Base-by-base conservation (phyloP, 1,284 basidiomycete genomes). In the Cutaneotrichosporon cutaneum region DNA sequence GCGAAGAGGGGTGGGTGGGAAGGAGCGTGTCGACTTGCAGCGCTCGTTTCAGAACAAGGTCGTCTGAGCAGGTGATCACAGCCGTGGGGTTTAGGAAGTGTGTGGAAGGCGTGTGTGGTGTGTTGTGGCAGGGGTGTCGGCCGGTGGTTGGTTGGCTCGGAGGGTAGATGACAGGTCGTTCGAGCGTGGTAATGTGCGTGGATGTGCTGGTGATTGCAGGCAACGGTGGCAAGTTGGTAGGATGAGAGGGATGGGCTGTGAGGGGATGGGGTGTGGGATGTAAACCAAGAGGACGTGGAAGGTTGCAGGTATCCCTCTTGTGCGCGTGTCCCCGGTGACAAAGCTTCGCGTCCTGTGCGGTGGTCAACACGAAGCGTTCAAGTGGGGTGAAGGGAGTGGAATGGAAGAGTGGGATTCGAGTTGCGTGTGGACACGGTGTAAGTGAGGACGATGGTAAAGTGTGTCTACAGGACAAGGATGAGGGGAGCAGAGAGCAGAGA, bases 211-310 rank as follows among this genome's bases (percentile, higher is more conserved):
- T n/a, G 39, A n/a, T 42, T 42, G 39, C 39, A 42, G 18, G 16
- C 18, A 18, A n/a, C 39, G 16, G 39, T 39, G 36, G 14, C 36
- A 39, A 33, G 35, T 36, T 36, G 35, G 10, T 36, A 30, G 30
- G 30, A 30, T 33, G 35, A 36, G 2, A 4, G 18, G 9, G 39
- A 18, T 42, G 39, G 7, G 16, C 2, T 14, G 18, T n/a, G 39
- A 39, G 36, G 14, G 36, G 36, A 39, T 39, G 36, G 18, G 39
- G 39, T 7, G 7, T 42, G 22, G 45, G 22, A 6, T 24, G 48
- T 3, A n/a, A 51, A 32, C 26, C 48, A 51, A 51, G 48, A 51
- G 26, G 27, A 51, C 48, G 48, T 51, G 26, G 48, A 30, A 51
- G 24, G n/a, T 51, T 26, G 26, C 10, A 47, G 24, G 10, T 24